These are phyloP conservation scores for Phaffia australis DNA, from an alignment of 768 basidiomycete species.

Conservation along the genomic window DNA sequence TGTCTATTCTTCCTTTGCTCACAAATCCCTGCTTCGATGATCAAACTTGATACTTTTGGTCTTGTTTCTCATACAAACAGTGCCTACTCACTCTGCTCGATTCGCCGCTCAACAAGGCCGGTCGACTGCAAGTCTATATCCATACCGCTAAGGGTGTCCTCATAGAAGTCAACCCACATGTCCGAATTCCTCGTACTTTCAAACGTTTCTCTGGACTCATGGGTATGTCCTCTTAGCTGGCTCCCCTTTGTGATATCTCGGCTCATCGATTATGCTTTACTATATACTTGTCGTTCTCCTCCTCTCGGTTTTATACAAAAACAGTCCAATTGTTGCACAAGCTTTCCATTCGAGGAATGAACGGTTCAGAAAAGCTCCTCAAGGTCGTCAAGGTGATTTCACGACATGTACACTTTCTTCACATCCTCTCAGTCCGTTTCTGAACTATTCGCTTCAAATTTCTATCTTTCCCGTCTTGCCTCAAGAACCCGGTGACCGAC, in stretches of 20 bases:
- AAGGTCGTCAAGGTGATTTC: conserved; percentile 81
- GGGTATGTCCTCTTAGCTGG: conserved; percentile 51
- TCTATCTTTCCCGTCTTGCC: background rate
- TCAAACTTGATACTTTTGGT: background rate
- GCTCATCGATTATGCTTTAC: background rate
- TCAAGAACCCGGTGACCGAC: conserved; percentile 81
- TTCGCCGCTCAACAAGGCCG: conserved; percentile 96
- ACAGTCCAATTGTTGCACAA: conserved; percentile 94
- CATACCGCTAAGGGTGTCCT: conserved; percentile 92
- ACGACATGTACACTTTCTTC: background rate
- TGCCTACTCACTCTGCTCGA: conserved; percentile 92
- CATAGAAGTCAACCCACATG: conserved; percentile 96
- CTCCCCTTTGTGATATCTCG: background rate
- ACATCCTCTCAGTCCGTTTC: too few species aligned
- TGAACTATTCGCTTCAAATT: too few species aligned
- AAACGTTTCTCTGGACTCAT: conserved; percentile 97
- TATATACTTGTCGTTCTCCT: background rate
- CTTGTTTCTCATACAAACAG: conserved; percentile 40
- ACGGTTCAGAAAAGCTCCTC: conserved; percentile 89
- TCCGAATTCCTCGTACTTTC: conserved; percentile 94
- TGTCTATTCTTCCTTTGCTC: background rate
- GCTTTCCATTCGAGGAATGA: conserved; percentile 86
- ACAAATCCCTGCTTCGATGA: too few species aligned
- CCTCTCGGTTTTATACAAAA: background rate
- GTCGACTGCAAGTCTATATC: conserved; percentile 90